Evolutionary conservation across 2,329 filamentous ascomycete genomes (phyloP), one percentile per base, ranked within the genome.

Genomic region (Arthrocladium fulminans): DNA sequence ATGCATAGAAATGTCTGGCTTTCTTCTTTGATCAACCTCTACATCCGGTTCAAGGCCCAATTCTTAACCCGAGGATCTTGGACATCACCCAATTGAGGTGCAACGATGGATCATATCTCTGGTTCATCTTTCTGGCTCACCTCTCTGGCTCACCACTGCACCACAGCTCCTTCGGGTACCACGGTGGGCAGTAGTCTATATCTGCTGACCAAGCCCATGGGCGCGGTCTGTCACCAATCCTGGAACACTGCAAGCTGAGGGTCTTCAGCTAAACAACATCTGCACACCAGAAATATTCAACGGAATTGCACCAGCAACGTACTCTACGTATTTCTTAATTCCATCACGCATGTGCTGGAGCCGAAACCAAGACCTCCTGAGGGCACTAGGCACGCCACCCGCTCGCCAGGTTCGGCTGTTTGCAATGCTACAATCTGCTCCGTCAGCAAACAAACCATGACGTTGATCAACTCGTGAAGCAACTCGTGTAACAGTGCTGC

Each of bases 151-250:
- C 17, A 62, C 63, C 8, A 65, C 53, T 15, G 67, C 63, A 0
- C 65, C 65, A 49, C 67, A 67, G 42, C 63, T 66, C 2, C 63
- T 56, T 2, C 61, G 63, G 7, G 61, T 61, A 48, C 64, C 63
- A 35, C 64, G 52, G 10, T 59, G 56, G 10, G 57, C 60, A 45
- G 66, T 63, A 12, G 60, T 59, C 2, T 57, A 46, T 1, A 59
- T 54, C 13, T 57, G 58, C 6, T 53, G 55, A 22, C 58, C 57
- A 9, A 65, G 46, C 24, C 60, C 57, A 41, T 66, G 63, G 6
- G 61, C 59, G 2, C 63, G 59, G 30, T 66, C 62, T 13, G 62
- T 52, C 10, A 65, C 63, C 17, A 66, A 39, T 7, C 64, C 64
- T 42, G 63, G 60, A 5, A 64, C 63, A 66, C 63, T 2, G 57